A percentile compares a stretch with the other conserved stretches of the same genome.
phyloP scores from a whole-genome alignment of 2,329 filamentous ascomycete genomes.

The Calonectria henricotiae region DNA sequence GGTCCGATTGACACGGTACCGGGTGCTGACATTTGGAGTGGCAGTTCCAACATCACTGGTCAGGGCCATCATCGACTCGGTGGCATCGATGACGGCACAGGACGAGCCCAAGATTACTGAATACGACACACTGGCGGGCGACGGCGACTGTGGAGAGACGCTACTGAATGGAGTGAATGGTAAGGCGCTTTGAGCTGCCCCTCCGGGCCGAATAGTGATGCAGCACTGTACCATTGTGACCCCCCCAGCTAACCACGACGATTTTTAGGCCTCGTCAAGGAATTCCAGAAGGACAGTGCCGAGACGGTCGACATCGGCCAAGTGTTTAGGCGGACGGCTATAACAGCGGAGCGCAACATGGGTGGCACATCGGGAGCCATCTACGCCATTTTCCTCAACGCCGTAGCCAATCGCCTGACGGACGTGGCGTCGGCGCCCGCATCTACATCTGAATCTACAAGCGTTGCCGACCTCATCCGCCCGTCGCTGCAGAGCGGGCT shows the following conservation, averaged over 20 bases:
- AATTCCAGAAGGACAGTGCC: slow-evolving; percentile 43
- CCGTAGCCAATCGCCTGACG: slow-evolving; percentile 67
- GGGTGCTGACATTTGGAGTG: neutral
- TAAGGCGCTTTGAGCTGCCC: slow-evolving; percentile 13
- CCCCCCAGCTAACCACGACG: slow-evolving; percentile 18
- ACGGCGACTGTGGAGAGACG: slow-evolving; percentile 57
- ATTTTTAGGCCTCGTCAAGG: slow-evolving; percentile 46
- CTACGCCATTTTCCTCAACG: slow-evolving; percentile 84
- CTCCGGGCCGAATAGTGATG: neutral
- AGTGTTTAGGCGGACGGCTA: slow-evolving; percentile 46
- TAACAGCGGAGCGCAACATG: slow-evolving; percentile 74
- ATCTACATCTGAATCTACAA: neutral
- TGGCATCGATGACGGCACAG: slow-evolving; percentile 58
- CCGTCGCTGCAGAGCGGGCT: slow-evolving; percentile 43
- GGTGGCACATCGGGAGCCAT: slow-evolving; percentile 84
- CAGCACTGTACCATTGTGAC: neutral
- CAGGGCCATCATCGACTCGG: slow-evolving; percentile 44
- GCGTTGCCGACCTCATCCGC: slow-evolving; percentile 35
- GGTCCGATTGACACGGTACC: neutral
- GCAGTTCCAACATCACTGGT: slow-evolving; percentile 44
- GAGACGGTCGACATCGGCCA: slow-evolving; percentile 46
- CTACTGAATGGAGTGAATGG: slow-evolving; percentile 50
- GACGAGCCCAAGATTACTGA: slow-evolving; percentile 54
- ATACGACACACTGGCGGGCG: slow-evolving; percentile 56
- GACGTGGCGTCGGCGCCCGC: slow-evolving; percentile 6